phyloP scores from a whole-genome alignment of 306 rosid species.

The Vigna angularis region DNA sequence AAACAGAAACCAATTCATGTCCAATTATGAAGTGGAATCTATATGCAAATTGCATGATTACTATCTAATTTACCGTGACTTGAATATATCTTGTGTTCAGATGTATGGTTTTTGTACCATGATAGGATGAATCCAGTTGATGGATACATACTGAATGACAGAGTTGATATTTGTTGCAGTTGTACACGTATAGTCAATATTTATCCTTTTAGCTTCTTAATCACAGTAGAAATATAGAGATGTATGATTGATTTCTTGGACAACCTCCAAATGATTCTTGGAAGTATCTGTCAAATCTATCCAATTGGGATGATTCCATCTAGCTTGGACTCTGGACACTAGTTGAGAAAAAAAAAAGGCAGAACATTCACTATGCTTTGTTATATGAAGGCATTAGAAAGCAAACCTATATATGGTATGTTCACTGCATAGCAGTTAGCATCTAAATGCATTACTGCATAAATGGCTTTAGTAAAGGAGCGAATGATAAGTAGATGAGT shows the following conservation, averaged over 20 bases:
- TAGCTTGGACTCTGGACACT: neutral
- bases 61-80: neutral
- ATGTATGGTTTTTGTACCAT: conserved; percentile 2
- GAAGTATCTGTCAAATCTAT: neutral
- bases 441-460: neutral
- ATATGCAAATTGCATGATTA: neutral
- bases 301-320: neutral
- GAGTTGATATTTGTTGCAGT: neutral
- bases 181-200: neutral
- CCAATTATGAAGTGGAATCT: neutral
- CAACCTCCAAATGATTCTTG: neutral
- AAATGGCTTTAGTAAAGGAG: neutral
- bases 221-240: neutral
- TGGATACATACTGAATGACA: neutral
- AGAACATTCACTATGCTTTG: neutral
- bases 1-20: neutral
- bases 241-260: neutral
- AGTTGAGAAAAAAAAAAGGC: neutral
- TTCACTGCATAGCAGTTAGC: conserved; percentile 8
- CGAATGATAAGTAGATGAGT: conserved; percentile 11
- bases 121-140: conserved; percentile 1
- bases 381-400: neutral
- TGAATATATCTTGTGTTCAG: neutral
- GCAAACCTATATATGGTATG: neutral
- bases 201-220: neutral